A percentile compares a stretch with the other conserved stretches of the same genome.
phyloP scores from a whole-genome alignment of 306 rosid species.

The Glycine tomentella region DNA sequence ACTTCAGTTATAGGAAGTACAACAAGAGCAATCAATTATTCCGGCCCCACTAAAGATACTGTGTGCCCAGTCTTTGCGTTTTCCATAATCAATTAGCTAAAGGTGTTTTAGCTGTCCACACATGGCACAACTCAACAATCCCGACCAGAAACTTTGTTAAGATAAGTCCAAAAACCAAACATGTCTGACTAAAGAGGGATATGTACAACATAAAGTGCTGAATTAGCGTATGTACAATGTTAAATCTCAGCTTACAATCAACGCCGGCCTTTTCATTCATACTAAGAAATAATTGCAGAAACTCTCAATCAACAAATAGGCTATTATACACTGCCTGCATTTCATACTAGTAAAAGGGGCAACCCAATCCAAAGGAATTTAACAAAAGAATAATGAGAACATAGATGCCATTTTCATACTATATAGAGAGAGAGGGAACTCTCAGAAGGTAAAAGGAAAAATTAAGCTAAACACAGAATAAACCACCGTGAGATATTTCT shows the following conservation, averaged over 20 bases:
- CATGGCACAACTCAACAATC: conserved; percentile 42
- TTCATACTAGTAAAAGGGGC: conserved; percentile 47
- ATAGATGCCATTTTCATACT: conserved; percentile 42
- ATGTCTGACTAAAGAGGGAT: neutral
- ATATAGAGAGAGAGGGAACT: conserved; percentile 37
- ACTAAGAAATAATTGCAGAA: conserved; percentile 41
- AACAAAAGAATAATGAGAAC: conserved; percentile 52
- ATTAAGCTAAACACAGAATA: conserved; percentile 31
- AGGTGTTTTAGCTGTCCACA: conserved; percentile 40
- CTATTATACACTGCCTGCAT: conserved; percentile 51
- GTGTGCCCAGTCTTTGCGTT: neutral
- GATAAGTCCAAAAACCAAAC: neutral
- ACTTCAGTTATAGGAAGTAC: neutral
- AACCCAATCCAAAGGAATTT: conserved; percentile 50
- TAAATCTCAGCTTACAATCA: conserved; percentile 36
- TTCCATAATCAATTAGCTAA: conserved; percentile 38
- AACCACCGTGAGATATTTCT: conserved; percentile 45
- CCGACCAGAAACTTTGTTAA: conserved; percentile 31
- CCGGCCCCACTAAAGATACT: neutral
- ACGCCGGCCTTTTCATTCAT: conserved; percentile 40
- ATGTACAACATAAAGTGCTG: conserved; percentile 5
- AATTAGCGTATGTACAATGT: conserved; percentile 41
- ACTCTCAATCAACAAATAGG: conserved; percentile 48
- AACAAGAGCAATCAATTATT: conserved; percentile 6
- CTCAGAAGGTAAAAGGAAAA: conserved; percentile 40